These are phyloP conservation scores for Cladophialophora bantiana DNA, from an alignment of 2,329 filamentous ascomycete genomes.

Conservation along the genomic window DNA sequence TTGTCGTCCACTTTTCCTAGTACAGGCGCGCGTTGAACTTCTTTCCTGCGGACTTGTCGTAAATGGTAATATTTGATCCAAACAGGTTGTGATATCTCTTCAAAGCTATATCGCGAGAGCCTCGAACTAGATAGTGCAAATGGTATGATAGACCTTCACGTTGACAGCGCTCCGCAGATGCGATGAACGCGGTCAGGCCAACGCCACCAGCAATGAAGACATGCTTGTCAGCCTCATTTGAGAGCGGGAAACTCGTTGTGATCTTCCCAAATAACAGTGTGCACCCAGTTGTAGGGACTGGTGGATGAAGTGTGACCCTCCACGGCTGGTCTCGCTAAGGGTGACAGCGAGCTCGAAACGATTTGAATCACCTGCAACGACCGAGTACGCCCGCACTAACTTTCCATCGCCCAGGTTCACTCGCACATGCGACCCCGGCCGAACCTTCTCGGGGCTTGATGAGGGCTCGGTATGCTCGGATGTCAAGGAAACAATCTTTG, in stretches of 20 bases:
- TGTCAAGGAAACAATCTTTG: constrained; percentile 59
- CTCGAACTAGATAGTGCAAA: constrained; percentile 21
- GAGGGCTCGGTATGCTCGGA: constrained; percentile 56
- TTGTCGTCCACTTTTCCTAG: constrained; percentile 14
- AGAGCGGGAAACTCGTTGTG: constrained; percentile 57
- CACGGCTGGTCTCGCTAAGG: constrained; percentile 62
- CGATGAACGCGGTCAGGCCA: constrained; percentile 70
- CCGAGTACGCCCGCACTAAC: constrained; percentile 66
- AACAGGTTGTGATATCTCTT: constrained; percentile 12
- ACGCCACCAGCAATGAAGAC: constrained; percentile 71
- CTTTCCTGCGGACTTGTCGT: constrained; percentile 25
- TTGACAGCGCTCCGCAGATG: constrained; percentile 50
- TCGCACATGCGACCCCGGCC: constrained; percentile 62
- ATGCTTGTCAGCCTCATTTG: constrained; percentile 61
- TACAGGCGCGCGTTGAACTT: constrained; percentile 10
- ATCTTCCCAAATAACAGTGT: constrained; percentile 60
- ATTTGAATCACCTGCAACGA: constrained; percentile 59
- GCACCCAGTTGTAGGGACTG: constrained; percentile 54
- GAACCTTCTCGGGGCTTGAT: constrained; percentile 46
- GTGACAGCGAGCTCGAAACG: constrained; percentile 66
- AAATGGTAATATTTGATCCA: constrained; percentile 21
- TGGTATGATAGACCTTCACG: constrained; percentile 8
- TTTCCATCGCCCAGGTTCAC: constrained; percentile 63
- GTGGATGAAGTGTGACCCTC: constrained; percentile 69
- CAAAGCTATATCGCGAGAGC: constrained; percentile 20